Evolutionary conservation across 176 grass and related monocot genomes (phyloP).

Genomic region (Triticum monococcum): DNA sequence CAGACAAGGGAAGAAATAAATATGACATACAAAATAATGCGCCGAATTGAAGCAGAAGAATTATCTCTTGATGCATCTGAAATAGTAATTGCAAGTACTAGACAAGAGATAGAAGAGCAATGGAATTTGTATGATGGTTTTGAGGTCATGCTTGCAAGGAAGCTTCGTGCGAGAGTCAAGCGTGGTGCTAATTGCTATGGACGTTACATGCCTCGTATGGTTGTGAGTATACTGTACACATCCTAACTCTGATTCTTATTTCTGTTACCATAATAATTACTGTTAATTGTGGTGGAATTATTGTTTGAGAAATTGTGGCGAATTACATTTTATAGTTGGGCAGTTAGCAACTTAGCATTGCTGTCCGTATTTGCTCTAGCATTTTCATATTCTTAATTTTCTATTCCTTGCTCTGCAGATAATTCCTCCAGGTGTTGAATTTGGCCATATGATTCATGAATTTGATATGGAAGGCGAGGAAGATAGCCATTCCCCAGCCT

Average conservation of each 20-base stretch:
- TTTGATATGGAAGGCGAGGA: constrained; percentile 68
- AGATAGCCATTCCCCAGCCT: constrained; percentile 47
- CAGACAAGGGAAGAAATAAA: constrained; percentile 88
- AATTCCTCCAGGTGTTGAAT: constrained; percentile 87
- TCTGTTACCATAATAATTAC: constrained; percentile 4
- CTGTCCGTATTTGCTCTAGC: constrained; percentile 19
- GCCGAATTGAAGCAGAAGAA: constrained; percentile 80
- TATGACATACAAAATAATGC: constrained; percentile 80
- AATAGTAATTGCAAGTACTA: constrained; percentile 79
- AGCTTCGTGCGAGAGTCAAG: constrained; percentile 61
- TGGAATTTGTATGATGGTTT: constrained; percentile 91
- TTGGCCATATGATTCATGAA: constrained; percentile 64
- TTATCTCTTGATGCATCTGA: constrained; percentile 77
- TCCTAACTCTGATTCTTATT: constrained; percentile 10
- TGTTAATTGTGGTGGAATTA: not conserved
- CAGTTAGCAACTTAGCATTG: constrained; percentile 24
- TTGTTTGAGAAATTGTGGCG: not conserved
- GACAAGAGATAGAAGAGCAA: constrained; percentile 85
- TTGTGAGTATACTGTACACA: constrained; percentile 60
- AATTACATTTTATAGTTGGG: constrained; percentile 10
- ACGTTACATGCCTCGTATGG: constrained; percentile 84
- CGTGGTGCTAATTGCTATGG: constrained; percentile 70
- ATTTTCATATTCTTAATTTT: constrained; percentile 27
- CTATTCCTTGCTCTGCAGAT: constrained; percentile 46
- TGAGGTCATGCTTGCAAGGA: constrained; percentile 74